Evolutionary conservation across 208 protist genomes (phyloP), one percentile per base, ranked within the genome.

Genomic region (Leishmania braziliensis): DNA sequence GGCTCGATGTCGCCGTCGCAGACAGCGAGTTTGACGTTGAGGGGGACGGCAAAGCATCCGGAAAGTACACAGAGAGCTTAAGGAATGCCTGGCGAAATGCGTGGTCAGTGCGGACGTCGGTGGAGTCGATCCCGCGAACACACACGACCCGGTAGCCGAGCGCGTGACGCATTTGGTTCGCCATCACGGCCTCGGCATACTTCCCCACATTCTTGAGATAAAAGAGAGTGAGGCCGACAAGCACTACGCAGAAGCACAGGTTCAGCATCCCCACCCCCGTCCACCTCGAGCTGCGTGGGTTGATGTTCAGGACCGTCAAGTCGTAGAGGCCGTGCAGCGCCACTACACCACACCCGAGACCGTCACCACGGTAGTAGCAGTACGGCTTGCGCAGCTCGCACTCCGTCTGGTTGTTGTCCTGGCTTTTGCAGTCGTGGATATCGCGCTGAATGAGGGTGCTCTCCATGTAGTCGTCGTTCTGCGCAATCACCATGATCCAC

Each of bases 121-220:
- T 78, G 18, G 72, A 76, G 50, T 86, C 82, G 18, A 95, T 68
- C 23, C 94, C 91, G 56, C 92, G 84, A 48, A 97, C 91, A 77
- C 92, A 90, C 76, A 84, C 91, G 12, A 95, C 92, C 33, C 92
- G 91, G 86, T 97, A 95, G 60, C 94, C 94, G 60, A 96, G 72
- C 4, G 92, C 85, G 68, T 86, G 65, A 29, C 85, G 66, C 88
- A 97, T 87, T 78, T 97, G 94, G 51, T 85, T 73, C 69, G 62
- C 68, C 91, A 95, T 95, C 39, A 95, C 89, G 10, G 70, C 68
- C 33, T 79, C 72, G 39, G 94, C 88, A 56, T 95, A 97, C 66
- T 62, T 68, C 53, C 87, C 83, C 20, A 93, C 89, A 46, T 78
- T 84, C 46, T 60, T 75, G 18, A 95, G 53, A 78, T 89, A 95